Evolutionary conservation across 2,329 filamentous ascomycete genomes (phyloP).

Genomic region (Neofusicoccum sp.): DNA sequence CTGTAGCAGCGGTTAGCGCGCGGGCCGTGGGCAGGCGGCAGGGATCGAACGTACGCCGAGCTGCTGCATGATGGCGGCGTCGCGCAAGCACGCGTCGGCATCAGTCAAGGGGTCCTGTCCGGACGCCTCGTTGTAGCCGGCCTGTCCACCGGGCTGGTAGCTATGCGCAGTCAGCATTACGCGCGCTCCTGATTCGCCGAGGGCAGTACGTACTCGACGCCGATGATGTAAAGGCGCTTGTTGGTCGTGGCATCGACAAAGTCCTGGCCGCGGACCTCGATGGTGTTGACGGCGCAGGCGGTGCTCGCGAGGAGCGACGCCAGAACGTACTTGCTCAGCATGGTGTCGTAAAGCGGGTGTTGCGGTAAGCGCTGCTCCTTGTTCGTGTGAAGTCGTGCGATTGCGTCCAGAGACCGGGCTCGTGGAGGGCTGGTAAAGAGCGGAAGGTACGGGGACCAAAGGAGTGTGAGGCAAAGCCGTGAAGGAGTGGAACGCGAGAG

Average conservation of each 20-base stretch:
- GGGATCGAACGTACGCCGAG: slow-evolving; percentile 49
- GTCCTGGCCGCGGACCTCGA: slow-evolving; percentile 58
- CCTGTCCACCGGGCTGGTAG: slow-evolving; percentile 63
- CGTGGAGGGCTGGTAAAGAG: slow-evolving; percentile 11
- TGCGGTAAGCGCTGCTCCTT: slow-evolving; percentile 9
- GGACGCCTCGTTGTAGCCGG: slow-evolving; percentile 52
- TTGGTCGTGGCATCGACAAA: slow-evolving; percentile 60
- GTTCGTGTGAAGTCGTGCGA: neutral
- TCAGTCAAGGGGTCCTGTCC: slow-evolving; percentile 57
- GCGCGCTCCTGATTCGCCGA: neutral
- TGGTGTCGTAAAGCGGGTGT: neutral
- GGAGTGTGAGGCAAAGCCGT: slow-evolving; percentile 11
- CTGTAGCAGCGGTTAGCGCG: slow-evolving; percentile 27
- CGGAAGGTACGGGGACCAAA: slow-evolving; percentile 12
- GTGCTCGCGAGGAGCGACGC: slow-evolving; percentile 38
- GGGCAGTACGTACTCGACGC: slow-evolving; percentile 53
- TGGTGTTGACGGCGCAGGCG: slow-evolving; percentile 53
- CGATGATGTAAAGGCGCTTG: slow-evolving; percentile 61
- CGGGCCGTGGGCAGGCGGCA: neutral
- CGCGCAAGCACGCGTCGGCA: slow-evolving; percentile 57
- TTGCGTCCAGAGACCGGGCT: slow-evolving; percentile 7
- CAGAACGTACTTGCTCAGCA: slow-evolving; percentile 15
- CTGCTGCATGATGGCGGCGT: slow-evolving; percentile 62
- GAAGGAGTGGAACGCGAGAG: slow-evolving; percentile 2
- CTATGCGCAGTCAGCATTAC: slow-evolving; percentile 30